Evolutionary conservation across 2,329 filamentous ascomycete genomes (phyloP).

Genomic region (Metarhizium anisopliae): DNA sequence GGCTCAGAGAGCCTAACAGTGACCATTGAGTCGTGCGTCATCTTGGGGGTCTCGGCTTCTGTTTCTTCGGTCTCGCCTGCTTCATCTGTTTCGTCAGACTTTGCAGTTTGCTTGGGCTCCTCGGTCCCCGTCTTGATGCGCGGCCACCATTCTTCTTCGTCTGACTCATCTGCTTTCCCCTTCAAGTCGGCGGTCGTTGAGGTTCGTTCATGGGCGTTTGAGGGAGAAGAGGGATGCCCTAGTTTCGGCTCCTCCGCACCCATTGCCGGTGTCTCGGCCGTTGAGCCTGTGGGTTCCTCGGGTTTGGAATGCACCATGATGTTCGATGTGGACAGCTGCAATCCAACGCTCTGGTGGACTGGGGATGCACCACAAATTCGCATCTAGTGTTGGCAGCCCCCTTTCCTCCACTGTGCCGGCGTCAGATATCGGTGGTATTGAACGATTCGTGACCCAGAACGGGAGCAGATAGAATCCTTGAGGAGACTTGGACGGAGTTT

Average conservation of each 20-base stretch:
- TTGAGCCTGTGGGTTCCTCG: slow-evolving; percentile 12
- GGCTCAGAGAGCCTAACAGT: slow-evolving; percentile 65
- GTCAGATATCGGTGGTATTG: slow-evolving; percentile 5
- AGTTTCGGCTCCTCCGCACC: slow-evolving; percentile 15
- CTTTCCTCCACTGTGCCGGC: slow-evolving; percentile 7
- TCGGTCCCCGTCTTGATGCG: not conserved
- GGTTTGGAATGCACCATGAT: slow-evolving; percentile 19
- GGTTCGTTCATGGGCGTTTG: slow-evolving; percentile 9
- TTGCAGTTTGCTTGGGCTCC: not conserved
- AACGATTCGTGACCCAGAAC: slow-evolving; percentile 1
- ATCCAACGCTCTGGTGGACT: slow-evolving; percentile 11
- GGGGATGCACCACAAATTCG: not conserved
- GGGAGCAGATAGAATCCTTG: slow-evolving; percentile 8
- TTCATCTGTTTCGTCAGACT: not conserved
- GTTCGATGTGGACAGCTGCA: slow-evolving; percentile 12
- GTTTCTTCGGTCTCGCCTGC: slow-evolving; percentile 16
- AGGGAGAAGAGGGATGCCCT: slow-evolving; percentile 17
- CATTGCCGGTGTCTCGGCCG: slow-evolving; percentile 17
- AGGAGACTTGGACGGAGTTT: slow-evolving; percentile 9
- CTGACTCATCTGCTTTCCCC: not conserved
- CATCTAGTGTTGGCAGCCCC: slow-evolving; percentile 1
- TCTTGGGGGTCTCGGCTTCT: slow-evolving; percentile 25
- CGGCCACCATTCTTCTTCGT: not conserved
- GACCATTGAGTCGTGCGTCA: slow-evolving; percentile 62
- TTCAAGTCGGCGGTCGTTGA: not conserved